Percentiles rank a stretch among this genome's conserved stretches.
Conservation (phyloP, 208 protist species). For the Endotrypanum monterogeii region DNA sequence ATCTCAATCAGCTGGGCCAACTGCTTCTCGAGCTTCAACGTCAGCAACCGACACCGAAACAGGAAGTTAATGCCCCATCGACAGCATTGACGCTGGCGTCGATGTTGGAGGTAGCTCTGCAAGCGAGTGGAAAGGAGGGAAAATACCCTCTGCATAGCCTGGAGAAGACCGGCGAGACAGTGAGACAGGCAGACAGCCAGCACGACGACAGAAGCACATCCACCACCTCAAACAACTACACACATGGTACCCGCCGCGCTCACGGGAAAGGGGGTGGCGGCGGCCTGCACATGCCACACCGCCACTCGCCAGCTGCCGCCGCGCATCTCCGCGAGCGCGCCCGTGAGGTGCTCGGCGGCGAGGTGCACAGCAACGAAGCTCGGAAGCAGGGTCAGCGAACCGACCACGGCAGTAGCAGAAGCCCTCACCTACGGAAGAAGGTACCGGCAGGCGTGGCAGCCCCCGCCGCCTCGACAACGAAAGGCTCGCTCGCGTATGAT, state of each 20-base stretch:
- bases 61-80: background rate
- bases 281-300: constrained; percentile 24
- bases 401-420: background rate
- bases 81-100: background rate
- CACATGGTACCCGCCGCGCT: background rate
- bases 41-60: background rate
- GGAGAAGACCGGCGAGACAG: background rate
- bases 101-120: background rate
- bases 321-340: constrained; percentile 7
- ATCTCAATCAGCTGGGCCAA: constrained; percentile 6
- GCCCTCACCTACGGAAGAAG: background rate
- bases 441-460: background rate
- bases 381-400: background rate
- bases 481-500: constrained; percentile 21
- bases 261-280: constrained; percentile 1
- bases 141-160: background rate
- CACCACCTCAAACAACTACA: background rate
- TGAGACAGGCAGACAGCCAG: background rate
- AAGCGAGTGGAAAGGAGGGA: background rate
- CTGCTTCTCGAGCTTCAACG: background rate
- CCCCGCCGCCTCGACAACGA: background rate
- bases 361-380: background rate
- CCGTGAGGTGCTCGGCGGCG: constrained; percentile 11
- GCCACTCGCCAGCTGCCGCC: constrained; percentile 15
- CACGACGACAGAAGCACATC: background rate